Base-by-base conservation (phyloP, 768 basidiomycete genomes). In the Gelatoporia subvermispora region DNA sequence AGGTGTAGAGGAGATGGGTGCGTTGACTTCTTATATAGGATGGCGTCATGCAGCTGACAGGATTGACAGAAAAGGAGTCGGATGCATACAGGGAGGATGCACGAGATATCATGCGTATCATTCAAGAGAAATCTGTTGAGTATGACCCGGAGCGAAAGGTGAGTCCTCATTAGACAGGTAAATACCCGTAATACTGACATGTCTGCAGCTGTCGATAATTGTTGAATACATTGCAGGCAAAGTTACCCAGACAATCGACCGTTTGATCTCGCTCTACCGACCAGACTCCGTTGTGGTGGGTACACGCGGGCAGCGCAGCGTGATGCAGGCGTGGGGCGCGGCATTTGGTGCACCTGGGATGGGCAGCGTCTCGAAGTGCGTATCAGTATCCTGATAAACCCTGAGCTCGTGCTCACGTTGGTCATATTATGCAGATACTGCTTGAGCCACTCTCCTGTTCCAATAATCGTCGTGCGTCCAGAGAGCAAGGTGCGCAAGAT, bases 271-370 rank as follows among this genome's bases (percentile, higher is more conserved):
- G 0, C 77, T 96, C 7, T 93, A 95, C 60, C 85, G 88, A 31
- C 92, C 92, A 4, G 93, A 95, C 64, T 86, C 89, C 0, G 76
- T 99, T 45, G 85, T 99, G 13, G 95, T 98, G 23, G 95, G 96
- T 17, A 93, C 90, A 8, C 78, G 88, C 15, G 95, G 92, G 0
- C 73, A 79, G 51, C 71, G 77, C 39, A 72, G 75, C 22, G 70
- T 77, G 51, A 70, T 80, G 54, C 77, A 78, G 50, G 69, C 70
- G 25, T 77, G 70, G 72, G 81, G 72, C 43, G 77, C 64, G 24
- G 81, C 72, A 17, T 62, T 79, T 42, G 71, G 72, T 10, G 68
- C 72, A 42, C 72, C 74, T 13, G 40, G 80, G 72, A 77, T 87
- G 56, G 85, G 85, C 11, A 80, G 79, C 20, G 81, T 86, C 7